A percentile compares a stretch with the other conserved stretches of the same genome.
These are phyloP conservation scores for Fusarium circinatum DNA, from an alignment of 2,329 filamentous ascomycete genomes.

Conservation along the genomic window DNA sequence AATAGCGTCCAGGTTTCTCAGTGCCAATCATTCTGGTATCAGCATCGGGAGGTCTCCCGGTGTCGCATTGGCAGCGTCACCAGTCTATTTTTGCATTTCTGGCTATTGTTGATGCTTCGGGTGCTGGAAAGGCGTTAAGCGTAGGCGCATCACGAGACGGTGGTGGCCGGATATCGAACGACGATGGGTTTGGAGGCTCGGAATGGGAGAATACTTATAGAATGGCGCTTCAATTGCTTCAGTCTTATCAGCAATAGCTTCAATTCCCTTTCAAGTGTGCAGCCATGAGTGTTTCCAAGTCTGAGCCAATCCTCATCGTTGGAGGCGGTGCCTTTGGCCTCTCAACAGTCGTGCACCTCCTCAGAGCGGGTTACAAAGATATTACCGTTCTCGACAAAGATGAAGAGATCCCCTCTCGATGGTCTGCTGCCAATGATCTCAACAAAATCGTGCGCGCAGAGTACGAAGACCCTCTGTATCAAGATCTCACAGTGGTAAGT, in stretches of 20 bases:
- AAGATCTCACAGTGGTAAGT: constrained; percentile 61
- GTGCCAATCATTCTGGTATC: background rate
- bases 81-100: background rate
- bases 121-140: background rate
- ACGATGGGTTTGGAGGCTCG: background rate
- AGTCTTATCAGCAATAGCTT: background rate
- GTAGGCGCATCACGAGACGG: background rate
- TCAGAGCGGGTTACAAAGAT: constrained; percentile 55
- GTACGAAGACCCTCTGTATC: constrained; percentile 68
- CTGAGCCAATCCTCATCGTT: constrained; percentile 50
- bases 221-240: background rate
- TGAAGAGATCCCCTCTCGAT: constrained; percentile 52
- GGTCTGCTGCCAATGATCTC: constrained; percentile 67
- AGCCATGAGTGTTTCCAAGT: constrained; percentile 34
- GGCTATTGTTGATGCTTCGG: background rate
- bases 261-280: background rate
- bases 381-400: constrained; percentile 60
- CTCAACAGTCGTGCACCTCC: constrained; percentile 59
- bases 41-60: constrained; percentile 7
- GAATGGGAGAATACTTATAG: background rate
- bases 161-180: background rate
- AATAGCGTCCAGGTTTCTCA: background rate
- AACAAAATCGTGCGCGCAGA: constrained; percentile 71
- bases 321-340: constrained; percentile 62
- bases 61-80: background rate